A percentile compares a stretch with the other conserved stretches of the same genome.
Evolutionary conservation across 1,284 basidiomycete genomes (phyloP).

Genomic region (Microbotryum lychnidis-dioicae): DNA sequence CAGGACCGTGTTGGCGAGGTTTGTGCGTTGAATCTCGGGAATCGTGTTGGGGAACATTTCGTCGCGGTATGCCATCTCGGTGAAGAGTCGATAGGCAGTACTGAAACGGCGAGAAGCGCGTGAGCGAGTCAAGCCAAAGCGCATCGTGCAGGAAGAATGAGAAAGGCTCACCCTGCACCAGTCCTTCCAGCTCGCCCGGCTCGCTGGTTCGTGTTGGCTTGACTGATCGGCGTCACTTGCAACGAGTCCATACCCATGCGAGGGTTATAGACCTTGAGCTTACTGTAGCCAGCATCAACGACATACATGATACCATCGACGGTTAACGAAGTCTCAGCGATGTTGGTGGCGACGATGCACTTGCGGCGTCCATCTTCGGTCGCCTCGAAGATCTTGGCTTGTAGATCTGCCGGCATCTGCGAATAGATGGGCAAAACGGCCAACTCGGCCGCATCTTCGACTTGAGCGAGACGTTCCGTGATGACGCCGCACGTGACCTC

Average conservation of each 20-base stretch:
- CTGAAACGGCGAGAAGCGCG: conserved; percentile 42
- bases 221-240: conserved; percentile 96
- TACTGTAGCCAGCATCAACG: conserved; percentile 92
- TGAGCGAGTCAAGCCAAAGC: neutral
- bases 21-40: conserved; percentile 96
- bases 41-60: conserved; percentile 95
- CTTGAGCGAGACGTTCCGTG: conserved; percentile 78
- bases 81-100: conserved; percentile 92
- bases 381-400: conserved; percentile 95
- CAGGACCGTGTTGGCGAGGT: conserved; percentile 91
- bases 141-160: neutral
- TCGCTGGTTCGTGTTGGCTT: conserved; percentile 92
- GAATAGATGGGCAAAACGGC: conserved; percentile 95
- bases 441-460: conserved; percentile 79
- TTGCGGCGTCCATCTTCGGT: conserved; percentile 91
- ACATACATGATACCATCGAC: conserved; percentile 98
- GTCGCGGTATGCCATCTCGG: conserved; percentile 91
- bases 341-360: conserved; percentile 97
- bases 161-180: conserved; percentile 64
- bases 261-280: conserved; percentile 97
- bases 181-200: conserved; percentile 94
- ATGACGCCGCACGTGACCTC: conserved; percentile 76
- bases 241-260: conserved; percentile 98
- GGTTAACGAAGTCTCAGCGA: conserved; percentile 95
- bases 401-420: conserved; percentile 97